A percentile compares a stretch with the other conserved stretches of the same genome.
Evolutionary conservation across 75 land plant species (phyloP).

Genomic region (Cupressus sempervirens): DNA sequence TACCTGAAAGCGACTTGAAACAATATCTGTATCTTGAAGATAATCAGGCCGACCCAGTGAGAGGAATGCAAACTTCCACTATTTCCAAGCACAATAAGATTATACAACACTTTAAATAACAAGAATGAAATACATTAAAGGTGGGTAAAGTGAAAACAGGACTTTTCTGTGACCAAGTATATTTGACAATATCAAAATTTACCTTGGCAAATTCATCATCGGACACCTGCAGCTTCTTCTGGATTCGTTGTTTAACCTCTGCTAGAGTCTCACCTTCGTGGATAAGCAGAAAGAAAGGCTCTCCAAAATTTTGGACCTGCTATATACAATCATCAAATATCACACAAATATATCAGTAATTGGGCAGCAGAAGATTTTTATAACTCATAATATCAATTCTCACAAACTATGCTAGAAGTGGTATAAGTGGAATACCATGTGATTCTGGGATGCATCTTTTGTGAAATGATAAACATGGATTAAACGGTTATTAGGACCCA

Average conservation of each 20-base stretch:
- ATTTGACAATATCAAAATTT: slow-evolving; percentile 10
- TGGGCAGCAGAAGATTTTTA: neutral
- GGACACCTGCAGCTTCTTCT: slow-evolving; percentile 85
- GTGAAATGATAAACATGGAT: slow-evolving; percentile 95
- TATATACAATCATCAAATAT: slow-evolving; percentile 12
- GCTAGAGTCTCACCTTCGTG: slow-evolving; percentile 83
- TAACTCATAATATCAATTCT: neutral
- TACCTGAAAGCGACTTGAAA: slow-evolving; percentile 50
- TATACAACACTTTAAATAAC: neutral
- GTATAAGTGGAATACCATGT: slow-evolving; percentile 46
- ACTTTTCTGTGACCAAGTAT: neutral
- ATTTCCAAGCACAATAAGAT: neutral
- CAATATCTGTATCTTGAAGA: slow-evolving; percentile 32
- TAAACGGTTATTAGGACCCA: slow-evolving; percentile 82
- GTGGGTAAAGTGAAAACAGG: neutral
- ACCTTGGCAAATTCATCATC: slow-evolving; percentile 97
- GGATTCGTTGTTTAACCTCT: slow-evolving; percentile 84
- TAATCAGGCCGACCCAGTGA: slow-evolving; percentile 52
- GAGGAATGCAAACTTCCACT: slow-evolving; percentile 58
- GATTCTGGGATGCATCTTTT: slow-evolving; percentile 74
- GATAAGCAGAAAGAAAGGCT: slow-evolving; percentile 87
- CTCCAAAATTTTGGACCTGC: slow-evolving; percentile 98
- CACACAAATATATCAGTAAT: neutral
- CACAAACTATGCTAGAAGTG: neutral
- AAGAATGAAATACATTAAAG: neutral